These are phyloP conservation scores for Lathyrus aphaca DNA, from an alignment of 306 rosid species.

Conservation along the genomic window DNA sequence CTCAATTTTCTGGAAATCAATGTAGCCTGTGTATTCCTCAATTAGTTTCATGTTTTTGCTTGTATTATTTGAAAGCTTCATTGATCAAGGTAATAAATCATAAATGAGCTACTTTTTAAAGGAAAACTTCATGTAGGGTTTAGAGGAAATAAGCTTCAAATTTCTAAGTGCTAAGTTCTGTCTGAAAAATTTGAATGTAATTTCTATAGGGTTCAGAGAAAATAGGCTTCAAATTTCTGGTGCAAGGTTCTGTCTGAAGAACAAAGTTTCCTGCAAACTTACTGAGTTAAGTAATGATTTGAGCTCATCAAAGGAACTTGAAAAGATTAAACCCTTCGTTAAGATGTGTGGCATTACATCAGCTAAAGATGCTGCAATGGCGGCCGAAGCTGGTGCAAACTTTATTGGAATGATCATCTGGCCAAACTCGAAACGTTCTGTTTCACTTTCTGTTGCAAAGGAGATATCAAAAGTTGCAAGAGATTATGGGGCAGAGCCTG, in stretches of 20 bases:
- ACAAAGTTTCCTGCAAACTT: conserved; percentile 50
- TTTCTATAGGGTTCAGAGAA: conserved; percentile 51
- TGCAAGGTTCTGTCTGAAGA: conserved; percentile 38
- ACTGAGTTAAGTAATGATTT: conserved; percentile 45
- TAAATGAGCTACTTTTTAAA: not conserved
- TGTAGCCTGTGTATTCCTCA: not conserved
- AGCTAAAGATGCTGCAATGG: conserved; percentile 86
- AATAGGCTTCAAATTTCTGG: conserved; percentile 46
- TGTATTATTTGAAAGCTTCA: not conserved
- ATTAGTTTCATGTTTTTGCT: conserved; percentile 25
- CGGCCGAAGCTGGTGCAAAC: conserved; percentile 95
- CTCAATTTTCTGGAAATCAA: conserved; percentile 11
- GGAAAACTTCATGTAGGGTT: conserved; percentile 42
- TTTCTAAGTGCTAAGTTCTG: conserved; percentile 37
- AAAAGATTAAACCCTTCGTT: conserved; percentile 61
- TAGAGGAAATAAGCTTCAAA: conserved; percentile 41
- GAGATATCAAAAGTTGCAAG: conserved; percentile 89
- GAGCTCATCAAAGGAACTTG: conserved; percentile 39
- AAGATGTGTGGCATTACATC: conserved; percentile 98
- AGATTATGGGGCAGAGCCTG: conserved; percentile 78
- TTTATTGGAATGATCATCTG: conserved; percentile 93
- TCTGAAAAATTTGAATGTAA: conserved; percentile 28
- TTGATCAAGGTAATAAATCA: conserved; percentile 14
- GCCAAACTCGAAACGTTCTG: conserved; percentile 91
- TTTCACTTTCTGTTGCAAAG: conserved; percentile 79